These are phyloP conservation scores for Jatropha podagrica DNA, from an alignment of 441 rosid genomes.

Conservation along the genomic window DNA sequence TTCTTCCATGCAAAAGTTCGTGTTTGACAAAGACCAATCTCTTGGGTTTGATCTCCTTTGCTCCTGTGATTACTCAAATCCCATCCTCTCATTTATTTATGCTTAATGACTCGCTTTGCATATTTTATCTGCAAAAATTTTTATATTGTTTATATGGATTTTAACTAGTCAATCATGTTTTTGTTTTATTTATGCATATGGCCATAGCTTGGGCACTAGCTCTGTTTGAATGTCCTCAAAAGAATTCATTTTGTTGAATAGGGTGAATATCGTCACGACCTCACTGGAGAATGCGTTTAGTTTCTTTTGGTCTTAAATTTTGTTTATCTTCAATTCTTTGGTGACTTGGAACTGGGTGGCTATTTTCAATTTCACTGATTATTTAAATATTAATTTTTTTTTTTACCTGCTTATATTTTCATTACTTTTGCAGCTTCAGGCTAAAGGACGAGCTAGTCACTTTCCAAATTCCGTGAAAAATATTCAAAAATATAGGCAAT, in stretches of 20 bases:
- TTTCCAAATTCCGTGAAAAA: slow-evolving; percentile 38
- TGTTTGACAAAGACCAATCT: slow-evolving; percentile 61
- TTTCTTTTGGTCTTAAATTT: not conserved
- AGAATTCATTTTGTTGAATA: not conserved
- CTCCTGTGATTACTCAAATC: slow-evolving; percentile 73
- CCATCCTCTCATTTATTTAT: slow-evolving; percentile 17
- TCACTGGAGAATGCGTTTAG: not conserved
- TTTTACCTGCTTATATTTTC: not conserved
- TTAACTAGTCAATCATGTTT: not conserved
- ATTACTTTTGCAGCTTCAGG: slow-evolving; percentile 37
- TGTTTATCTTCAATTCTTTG: not conserved
- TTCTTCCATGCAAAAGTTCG: slow-evolving; percentile 77
- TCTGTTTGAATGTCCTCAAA: not conserved
- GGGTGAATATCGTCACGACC: not conserved
- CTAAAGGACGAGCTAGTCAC: slow-evolving; percentile 31
- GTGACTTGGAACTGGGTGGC: not conserved
- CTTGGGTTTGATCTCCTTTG: slow-evolving; percentile 67
- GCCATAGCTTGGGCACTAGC: not conserved
- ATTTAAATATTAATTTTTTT: not conserved
- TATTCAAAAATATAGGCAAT: slow-evolving; percentile 41
- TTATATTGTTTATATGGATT: not conserved
- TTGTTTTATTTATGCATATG: not conserved
- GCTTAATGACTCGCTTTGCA: not conserved
- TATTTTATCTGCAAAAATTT: too few relatives aligned
- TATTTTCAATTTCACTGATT: not conserved